Conservation (phyloP, 257 asterid species). For the Rehmannia glutinosa region DNA sequence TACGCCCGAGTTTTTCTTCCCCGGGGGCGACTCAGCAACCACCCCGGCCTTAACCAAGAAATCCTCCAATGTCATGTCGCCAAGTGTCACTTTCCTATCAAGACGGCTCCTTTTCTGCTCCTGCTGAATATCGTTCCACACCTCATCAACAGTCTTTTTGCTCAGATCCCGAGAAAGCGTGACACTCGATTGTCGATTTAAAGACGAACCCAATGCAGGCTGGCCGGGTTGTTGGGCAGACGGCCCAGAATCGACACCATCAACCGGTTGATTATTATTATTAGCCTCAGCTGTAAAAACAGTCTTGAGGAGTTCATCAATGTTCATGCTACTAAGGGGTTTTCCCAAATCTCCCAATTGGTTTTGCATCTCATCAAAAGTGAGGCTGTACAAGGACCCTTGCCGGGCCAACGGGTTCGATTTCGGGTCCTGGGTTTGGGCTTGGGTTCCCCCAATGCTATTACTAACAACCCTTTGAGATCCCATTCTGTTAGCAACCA, state of each 20-base stretch:
- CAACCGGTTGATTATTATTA: conserved; percentile 24
- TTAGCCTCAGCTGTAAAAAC: conserved; percentile 58
- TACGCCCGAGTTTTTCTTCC: conserved; percentile 27
- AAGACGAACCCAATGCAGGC: conserved; percentile 23
- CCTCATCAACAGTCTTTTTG: conserved; percentile 88
- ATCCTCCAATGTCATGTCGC: conserved; percentile 88
- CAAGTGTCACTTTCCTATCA: conserved; percentile 61
- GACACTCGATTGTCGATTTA: conserved; percentile 51
- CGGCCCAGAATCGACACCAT: conserved; percentile 30
- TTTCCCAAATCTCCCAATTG: conserved; percentile 88
- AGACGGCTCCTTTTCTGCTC: conserved; percentile 42
- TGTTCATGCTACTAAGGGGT: conserved; percentile 83
- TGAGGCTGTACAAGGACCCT: conserved; percentile 80
- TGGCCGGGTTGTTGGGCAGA: conserved; percentile 27
- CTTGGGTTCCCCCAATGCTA: conserved; percentile 34
- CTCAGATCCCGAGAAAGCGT: conserved; percentile 64
- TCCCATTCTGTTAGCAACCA: conserved; percentile 59
- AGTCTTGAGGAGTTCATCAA: conserved; percentile 84
- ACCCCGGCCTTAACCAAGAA: conserved; percentile 95
- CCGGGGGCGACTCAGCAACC: conserved; percentile 51
- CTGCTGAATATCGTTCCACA: conserved; percentile 78
- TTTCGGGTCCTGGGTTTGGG: conserved; percentile 40
- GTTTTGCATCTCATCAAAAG: conserved; percentile 85
- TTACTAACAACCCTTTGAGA: conserved; percentile 60
- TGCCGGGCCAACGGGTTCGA: conserved; percentile 47